These are phyloP conservation scores for Epichloe typhina DNA, from an alignment of 2,329 filamentous ascomycete species.

Conservation along the genomic window DNA sequence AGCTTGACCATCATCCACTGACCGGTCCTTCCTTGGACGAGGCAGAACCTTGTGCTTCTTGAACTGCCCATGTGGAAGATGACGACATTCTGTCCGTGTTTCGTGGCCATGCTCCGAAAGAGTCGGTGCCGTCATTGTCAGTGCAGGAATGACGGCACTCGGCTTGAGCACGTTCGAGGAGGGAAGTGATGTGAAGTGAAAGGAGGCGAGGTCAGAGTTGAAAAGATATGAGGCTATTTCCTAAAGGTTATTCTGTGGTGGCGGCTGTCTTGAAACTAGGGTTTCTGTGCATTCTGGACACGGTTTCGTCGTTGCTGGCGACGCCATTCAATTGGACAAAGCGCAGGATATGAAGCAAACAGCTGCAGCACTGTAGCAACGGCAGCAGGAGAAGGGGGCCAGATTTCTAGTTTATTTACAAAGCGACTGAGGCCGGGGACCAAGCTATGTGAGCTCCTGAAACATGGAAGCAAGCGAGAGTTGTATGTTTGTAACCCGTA, in stretches of 20 bases:
- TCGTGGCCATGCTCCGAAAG: conserved; percentile 16
- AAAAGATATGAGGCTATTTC: background rate
- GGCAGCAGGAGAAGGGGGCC: background rate
- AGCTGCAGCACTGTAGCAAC: background rate
- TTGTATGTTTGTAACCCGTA: background rate
- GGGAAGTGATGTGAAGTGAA: conserved; percentile 1
- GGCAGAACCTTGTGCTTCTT: conserved; percentile 34
- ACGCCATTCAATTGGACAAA: conserved; percentile 9
- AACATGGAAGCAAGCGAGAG: conserved; percentile 5
- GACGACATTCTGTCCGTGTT: conserved; percentile 14
- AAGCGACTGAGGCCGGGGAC: background rate
- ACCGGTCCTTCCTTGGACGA: conserved; percentile 17
- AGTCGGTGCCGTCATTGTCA: conserved; percentile 20
- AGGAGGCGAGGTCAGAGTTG: background rate
- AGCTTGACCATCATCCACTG: conserved; percentile 13
- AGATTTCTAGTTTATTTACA: background rate
- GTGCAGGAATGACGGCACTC: conserved; percentile 10
- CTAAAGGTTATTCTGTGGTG: conserved; percentile 6
- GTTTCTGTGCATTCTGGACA: conserved; percentile 11
- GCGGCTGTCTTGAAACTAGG: conserved; percentile 9
- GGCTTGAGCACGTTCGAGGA: conserved; percentile 16
- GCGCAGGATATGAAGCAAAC: conserved; percentile 1
- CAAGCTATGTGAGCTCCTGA: conserved; percentile 3
- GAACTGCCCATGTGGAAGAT: conserved; percentile 25
- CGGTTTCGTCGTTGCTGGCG: conserved; percentile 4